Evolutionary conservation across 2,329 filamentous ascomycete genomes (phyloP), one percentile per base, ranked within the genome.

Genomic region (Aureobasidium musti): DNA sequence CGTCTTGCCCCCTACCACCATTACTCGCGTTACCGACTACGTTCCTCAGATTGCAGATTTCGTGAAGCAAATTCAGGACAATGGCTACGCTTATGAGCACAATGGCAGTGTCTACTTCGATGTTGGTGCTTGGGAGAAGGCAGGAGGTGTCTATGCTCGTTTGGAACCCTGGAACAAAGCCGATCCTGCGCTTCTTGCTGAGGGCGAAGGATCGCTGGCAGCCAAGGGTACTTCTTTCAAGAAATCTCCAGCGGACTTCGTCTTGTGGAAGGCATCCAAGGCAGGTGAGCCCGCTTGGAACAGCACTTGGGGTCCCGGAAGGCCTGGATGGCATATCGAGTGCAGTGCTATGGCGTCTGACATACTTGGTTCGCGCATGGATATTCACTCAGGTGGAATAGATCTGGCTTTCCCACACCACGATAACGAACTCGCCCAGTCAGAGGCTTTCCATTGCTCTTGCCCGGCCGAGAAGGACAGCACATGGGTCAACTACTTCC

Each of bases 241-340:
- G 81, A 87, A 89, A 64, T 88, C 87, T 28, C 82, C 88, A 1
- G 89, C 90, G 7, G 93, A 98, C 74, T 98, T 98, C 78, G 93
- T 92, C 0, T 81, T 98, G 1, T 97, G 92, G 93, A 98, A 98
- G 77, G 88, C 89, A 64, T 93, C 90, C 1, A 97, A 96, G 79
- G 87, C 91, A 17, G 94, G 94, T 50, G 94, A 98, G 82, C 94
- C 94, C 0, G 90, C 87, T 70, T 98, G 94, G 94, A 83, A 87
- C 5, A 95, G 90, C 72, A 87, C 88, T 3, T 98, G 94, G 93
- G 92, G 94, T 5, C 83, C 88, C 66, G 93, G 93, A 5, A 84
- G 94, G 52, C 94, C 94, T 0, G 94, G 94, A 21, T 98, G 94
- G 94, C 94, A 97, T 75, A 97, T 97, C 73, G 93, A 97, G 80